Base-by-base conservation (phyloP, 495 filamentous ascomycete genomes). In the Xylaria castorea region DNA sequence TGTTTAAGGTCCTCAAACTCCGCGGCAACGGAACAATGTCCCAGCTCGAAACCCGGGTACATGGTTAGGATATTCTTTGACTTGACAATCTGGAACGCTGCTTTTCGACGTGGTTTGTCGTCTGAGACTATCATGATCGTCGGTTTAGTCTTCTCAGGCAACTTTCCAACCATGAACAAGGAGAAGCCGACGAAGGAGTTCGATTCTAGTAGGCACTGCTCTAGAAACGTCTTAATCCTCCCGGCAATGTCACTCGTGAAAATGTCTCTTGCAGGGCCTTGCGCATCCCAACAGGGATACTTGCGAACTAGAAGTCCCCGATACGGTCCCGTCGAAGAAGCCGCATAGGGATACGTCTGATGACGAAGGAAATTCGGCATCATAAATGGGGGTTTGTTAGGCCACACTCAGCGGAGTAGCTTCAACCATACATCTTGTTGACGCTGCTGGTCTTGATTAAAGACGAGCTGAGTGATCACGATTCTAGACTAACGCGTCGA, bases 141-240 rank as follows among this genome's bases (percentile, higher is more conserved):
- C 5, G 67, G 67, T 27, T 70, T 70, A 7, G 67, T 70, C 40
- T 70, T 70, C 25, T 70, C 67, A 38, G 53, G 67, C n/a, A 62
- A 3, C n/a, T 70, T 70, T 14, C 67, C 67, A n/a, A 70, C 67
- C 67, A 70, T 70, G 44, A 70, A 70, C 25, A 70, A 25, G 38
- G 67, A 70, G 50, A 70, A 70, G 38, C 67, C 67, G 18, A 70
- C 40, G 40, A 60, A 70, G 14, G 57, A 62, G n/a, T 70, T 70
- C 7, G 67, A 70, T 70, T 70, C 67, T 7, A 55, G 67, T 1
- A 70, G 55, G 27, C 67, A 70, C 36, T 70, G 53, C 22, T 70
- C 67, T 3, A 70, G 55, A 36, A 55, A 70, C 11, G 34, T 14
- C 44, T 70, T 70, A 25, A 70, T 70, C 53, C 9, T 70, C 20